Conservation (phyloP, 73 alveolate species). For the Paramecium pentaurelia region DNA sequence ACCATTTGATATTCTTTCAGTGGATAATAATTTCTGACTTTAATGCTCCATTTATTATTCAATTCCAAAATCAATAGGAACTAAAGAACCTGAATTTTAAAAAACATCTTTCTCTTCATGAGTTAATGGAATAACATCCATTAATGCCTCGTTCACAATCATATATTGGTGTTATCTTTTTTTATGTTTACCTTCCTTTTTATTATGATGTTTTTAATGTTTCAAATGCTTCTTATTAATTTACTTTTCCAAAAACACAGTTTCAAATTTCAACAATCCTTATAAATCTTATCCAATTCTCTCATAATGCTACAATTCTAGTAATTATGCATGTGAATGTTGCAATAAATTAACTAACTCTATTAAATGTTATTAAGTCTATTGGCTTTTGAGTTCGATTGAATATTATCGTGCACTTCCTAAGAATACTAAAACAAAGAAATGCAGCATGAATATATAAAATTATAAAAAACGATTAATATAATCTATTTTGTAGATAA, state of each 20-base stretch:
- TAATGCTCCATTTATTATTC: background rate
- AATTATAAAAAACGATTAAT: background rate
- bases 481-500: background rate
- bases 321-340: background rate
- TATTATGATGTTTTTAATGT: background rate
- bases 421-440: background rate
- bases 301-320: background rate
- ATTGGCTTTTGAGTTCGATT: background rate
- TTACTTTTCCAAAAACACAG: background rate
- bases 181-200: background rate
- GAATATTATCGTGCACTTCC: background rate
- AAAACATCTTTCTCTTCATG: background rate
- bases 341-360: background rate
- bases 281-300: background rate
- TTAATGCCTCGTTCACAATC: background rate
- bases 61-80: background rate
- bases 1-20: background rate
- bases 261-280: background rate
- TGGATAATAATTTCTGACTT: background rate
- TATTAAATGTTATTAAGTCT: background rate
- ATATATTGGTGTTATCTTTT: background rate
- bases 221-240: background rate
- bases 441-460: background rate
- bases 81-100: background rate
- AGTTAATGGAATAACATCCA: conserved; percentile 4